Conservation (phyloP, 345 rosid species). For the Noccaea caerulescens region DNA sequence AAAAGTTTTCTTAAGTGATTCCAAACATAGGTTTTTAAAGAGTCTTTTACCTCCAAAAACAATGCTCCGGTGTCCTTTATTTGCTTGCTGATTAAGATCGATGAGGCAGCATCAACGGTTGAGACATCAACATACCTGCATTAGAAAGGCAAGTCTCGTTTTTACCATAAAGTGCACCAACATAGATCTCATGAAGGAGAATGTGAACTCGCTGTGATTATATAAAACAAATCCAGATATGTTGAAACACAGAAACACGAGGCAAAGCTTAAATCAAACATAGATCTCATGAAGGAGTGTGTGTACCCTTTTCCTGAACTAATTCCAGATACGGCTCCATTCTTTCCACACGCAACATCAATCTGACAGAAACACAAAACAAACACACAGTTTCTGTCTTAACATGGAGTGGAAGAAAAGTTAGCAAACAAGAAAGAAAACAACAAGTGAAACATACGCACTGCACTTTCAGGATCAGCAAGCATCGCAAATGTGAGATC, state of each 20-base stretch:
- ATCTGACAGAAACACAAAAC: constrained; percentile 50
- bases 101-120: constrained; percentile 84
- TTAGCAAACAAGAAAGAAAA: not conserved
- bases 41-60: constrained; percentile 73
- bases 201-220: not conserved
- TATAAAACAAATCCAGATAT: not conserved
- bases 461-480: constrained; percentile 97
- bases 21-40: not conserved
- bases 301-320: constrained; percentile 86
- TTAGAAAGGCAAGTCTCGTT: constrained; percentile 8
- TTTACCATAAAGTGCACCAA: not conserved
- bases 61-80: constrained; percentile 75
- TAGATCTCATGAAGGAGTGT: constrained; percentile 5
- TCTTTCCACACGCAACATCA: constrained; percentile 85
- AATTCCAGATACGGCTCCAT: constrained; percentile 79
- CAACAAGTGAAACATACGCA: constrained; percentile 66
- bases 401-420: constrained; percentile 27
- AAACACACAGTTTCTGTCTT: constrained; percentile 25
- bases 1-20: not conserved
- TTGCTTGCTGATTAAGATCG: constrained; percentile 61
- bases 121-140: constrained; percentile 90
- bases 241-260: constrained; percentile 1
- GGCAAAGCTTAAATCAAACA: constrained; percentile 10
- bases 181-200: too few species aligned
- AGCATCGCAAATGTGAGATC: constrained; percentile 94